These are phyloP conservation scores for Cucurbita argyrosperma DNA, from an alignment of 306 rosid species.

Conservation along the genomic window DNA sequence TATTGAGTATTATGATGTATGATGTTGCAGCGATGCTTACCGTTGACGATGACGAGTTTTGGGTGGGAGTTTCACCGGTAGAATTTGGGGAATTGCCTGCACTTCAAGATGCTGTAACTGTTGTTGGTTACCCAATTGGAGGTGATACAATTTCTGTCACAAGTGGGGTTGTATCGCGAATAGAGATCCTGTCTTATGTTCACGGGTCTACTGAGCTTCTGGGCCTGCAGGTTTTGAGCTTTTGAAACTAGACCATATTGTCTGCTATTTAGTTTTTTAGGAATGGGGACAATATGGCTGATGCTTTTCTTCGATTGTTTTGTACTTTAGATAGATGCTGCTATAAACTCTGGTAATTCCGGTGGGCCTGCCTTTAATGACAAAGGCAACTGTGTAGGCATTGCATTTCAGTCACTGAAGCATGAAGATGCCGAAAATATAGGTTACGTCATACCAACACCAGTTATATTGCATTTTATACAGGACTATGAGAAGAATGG, in stretches of 20 bases:
- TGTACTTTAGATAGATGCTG: constrained; percentile 76
- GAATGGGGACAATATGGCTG: neutral
- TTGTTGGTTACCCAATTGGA: constrained; percentile 95
- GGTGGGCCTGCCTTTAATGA: constrained; percentile 97
- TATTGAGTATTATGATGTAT: constrained; percentile 16
- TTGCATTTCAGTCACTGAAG: constrained; percentile 96
- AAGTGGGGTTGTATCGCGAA: constrained; percentile 88
- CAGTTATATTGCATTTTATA: constrained; percentile 86
- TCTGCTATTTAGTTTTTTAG: neutral
- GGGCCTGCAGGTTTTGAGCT: constrained; percentile 66
- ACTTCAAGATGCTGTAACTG: constrained; percentile 89
- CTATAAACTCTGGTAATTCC: constrained; percentile 93
- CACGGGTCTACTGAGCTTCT: constrained; percentile 95
- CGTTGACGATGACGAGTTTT: constrained; percentile 79
- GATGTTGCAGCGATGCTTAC: constrained; percentile 74
- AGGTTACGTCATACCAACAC: constrained; percentile 96
- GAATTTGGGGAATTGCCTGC: constrained; percentile 80
- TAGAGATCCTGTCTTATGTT: constrained; percentile 87
- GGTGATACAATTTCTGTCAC: constrained; percentile 97
- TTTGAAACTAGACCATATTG: neutral
- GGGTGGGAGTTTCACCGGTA: constrained; percentile 81
- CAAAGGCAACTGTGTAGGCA: constrained; percentile 87
- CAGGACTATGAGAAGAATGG: constrained; percentile 80
- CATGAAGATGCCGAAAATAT: constrained; percentile 87
- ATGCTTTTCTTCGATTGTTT: constrained; percentile 3